Conservation (phyloP, 495 filamentous ascomycete species). For the Hypomontagnella submonticulosa region DNA sequence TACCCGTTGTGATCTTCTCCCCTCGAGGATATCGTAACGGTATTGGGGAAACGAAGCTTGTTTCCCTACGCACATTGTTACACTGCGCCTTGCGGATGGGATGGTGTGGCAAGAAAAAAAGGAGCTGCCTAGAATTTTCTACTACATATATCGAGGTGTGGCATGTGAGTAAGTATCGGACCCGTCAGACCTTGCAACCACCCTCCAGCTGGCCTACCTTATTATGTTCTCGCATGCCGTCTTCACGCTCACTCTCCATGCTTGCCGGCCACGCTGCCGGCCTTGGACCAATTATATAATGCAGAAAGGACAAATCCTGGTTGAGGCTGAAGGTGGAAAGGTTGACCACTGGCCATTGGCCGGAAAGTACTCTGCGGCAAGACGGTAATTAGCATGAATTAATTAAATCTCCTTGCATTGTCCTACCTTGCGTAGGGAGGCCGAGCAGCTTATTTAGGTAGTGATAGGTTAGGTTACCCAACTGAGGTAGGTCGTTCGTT, state of each 20-base stretch:
- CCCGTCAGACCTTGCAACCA: neutral
- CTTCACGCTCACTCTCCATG: neutral
- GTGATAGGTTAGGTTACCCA: no score
- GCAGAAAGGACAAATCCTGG: constrained; percentile 18
- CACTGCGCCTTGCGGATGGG: constrained; percentile 26
- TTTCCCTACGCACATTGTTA: constrained; percentile 18
- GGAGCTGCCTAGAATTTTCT: constrained; percentile 14
- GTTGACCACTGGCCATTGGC: constrained; percentile 15
- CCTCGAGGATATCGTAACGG: constrained; percentile 8
- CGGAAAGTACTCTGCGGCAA: constrained; percentile 20
- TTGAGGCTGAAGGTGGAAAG: constrained; percentile 39
- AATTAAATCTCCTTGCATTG: constrained; percentile 19
- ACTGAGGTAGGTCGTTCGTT: no score
- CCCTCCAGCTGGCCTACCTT: neutral
- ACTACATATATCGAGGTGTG: constrained; percentile 5
- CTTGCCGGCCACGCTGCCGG: constrained; percentile 6
- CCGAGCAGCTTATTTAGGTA: no score
- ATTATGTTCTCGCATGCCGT: neutral
- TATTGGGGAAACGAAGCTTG: constrained; percentile 6
- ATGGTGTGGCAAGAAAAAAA: neutral
- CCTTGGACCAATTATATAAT: constrained; percentile 10
- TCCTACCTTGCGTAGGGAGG: neutral
- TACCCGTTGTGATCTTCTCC: constrained; percentile 12
- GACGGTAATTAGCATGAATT: constrained; percentile 20
- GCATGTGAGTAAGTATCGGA: constrained; percentile 17